These are phyloP conservation scores for Graphiopsis chlorocephala DNA, from an alignment of 2,329 filamentous ascomycete species.

Conservation along the genomic window DNA sequence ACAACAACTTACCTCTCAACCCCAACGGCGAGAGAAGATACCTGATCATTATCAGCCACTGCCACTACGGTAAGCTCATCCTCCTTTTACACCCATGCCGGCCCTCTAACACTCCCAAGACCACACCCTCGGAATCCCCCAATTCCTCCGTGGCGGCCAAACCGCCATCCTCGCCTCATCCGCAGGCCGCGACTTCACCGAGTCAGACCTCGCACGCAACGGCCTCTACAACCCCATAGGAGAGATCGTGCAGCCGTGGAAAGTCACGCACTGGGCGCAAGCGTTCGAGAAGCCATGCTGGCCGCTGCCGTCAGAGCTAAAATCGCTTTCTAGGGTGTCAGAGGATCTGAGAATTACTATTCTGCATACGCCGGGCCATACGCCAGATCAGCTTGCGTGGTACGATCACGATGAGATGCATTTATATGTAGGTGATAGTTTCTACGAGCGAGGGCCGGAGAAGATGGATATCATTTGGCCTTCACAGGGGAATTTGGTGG, in stretches of 20 bases:
- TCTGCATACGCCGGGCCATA: constrained; percentile 49
- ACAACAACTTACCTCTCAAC: constrained; percentile 40
- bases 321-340: not conserved
- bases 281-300: constrained; percentile 37
- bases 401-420: constrained; percentile 45
- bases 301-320: constrained; percentile 12
- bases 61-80: constrained; percentile 37
- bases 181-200: constrained; percentile 40
- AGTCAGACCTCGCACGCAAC: constrained; percentile 38
- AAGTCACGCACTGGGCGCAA: constrained; percentile 42
- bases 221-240: constrained; percentile 42
- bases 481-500: constrained; percentile 37
- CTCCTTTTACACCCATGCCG: not conserved
- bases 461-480: constrained; percentile 41
- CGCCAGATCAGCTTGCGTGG: constrained; percentile 46
- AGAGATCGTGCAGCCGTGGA: constrained; percentile 40
- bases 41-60: constrained; percentile 46
- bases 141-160: constrained; percentile 32
- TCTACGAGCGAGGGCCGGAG: constrained; percentile 41
- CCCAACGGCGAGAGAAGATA: constrained; percentile 34
- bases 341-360: constrained; percentile 41
- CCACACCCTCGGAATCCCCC: constrained; percentile 36
- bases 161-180: constrained; percentile 37
- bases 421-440: constrained; percentile 48
- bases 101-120: constrained; percentile 27